A percentile compares a stretch with the other conserved stretches of the same genome.
These are phyloP conservation scores for Diplotaxis tenuifolia DNA, from an alignment of 345 rosid genomes.

Conservation along the genomic window DNA sequence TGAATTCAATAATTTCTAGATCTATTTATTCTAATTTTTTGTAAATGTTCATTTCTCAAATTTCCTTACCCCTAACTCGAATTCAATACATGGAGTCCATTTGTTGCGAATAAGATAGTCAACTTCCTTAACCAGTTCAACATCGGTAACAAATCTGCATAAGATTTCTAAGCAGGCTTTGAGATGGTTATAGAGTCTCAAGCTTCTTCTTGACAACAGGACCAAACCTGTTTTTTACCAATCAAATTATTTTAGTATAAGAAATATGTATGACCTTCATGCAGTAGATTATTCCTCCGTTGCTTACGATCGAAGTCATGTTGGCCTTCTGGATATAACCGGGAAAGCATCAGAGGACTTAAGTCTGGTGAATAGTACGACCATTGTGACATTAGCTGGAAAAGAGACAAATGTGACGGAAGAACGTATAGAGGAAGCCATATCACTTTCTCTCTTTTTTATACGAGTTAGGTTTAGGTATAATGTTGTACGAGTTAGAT, in stretches of 20 bases:
- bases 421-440: conserved; percentile 61
- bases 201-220: conserved; percentile 45
- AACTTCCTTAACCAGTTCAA: conserved; percentile 42
- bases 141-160: no score
- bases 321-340: conserved; percentile 41
- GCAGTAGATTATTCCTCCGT: conserved; percentile 51
- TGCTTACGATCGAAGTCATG: conserved; percentile 49
- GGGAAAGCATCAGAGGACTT: conserved; percentile 48
- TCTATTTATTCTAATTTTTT: neutral
- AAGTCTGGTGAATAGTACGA: conserved; percentile 52
- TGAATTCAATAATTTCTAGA: neutral
- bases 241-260: neutral
- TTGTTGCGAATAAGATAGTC: conserved; percentile 51
- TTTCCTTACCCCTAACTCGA: conserved; percentile 46
- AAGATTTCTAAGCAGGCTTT: no score
- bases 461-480: no score
- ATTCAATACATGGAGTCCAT: conserved; percentile 75
- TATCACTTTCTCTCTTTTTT: conserved; percentile 12
- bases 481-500: conserved; percentile 8
- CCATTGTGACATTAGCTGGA: conserved; percentile 49
- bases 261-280: conserved; percentile 40
- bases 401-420: conserved; percentile 50
- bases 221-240: conserved; percentile 42
- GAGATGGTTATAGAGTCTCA: conserved; percentile 50
- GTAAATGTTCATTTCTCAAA: neutral